Evolutionary conservation across 2,329 filamentous ascomycete genomes (phyloP).

Genomic region (Aspergillus sclerotialis): DNA sequence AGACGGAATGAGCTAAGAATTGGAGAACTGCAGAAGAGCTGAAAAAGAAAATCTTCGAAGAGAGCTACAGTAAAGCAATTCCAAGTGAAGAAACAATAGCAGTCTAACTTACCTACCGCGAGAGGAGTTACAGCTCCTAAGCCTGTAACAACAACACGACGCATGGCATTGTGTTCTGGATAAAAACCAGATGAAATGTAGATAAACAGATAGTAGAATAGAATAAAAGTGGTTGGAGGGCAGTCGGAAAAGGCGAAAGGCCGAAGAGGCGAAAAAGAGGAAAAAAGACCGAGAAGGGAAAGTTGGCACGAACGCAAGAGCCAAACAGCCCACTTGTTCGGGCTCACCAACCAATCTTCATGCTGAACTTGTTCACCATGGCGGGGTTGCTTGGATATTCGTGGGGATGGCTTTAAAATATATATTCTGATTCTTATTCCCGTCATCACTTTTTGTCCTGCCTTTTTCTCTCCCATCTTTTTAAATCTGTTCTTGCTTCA

Average conservation of each 20-base stretch:
- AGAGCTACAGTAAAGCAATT: too few species aligned
- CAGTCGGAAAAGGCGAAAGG: too few species aligned
- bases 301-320: slow-evolving; percentile 26
- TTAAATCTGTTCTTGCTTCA: slow-evolving; percentile 1
- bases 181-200: too few species aligned
- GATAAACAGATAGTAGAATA: too few species aligned
- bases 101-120: slow-evolving; percentile 55
- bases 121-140: slow-evolving; percentile 77
- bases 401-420: too few species aligned
- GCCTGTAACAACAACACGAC: slow-evolving; percentile 75
- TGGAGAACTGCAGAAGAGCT: not conserved
- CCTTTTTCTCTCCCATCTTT: slow-evolving; percentile 1
- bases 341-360: too few species aligned
- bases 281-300: slow-evolving; percentile 27
- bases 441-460: slow-evolving; percentile 9
- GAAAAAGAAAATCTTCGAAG: not conserved
- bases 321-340: slow-evolving; percentile 12
- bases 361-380: too few species aligned
- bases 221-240: slow-evolving; percentile 2
- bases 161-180: slow-evolving; percentile 27
- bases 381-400: too few species aligned
- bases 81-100: slow-evolving; percentile 1
- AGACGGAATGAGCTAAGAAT: slow-evolving; percentile 9
- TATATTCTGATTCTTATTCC: too few species aligned
- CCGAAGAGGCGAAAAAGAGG: slow-evolving; percentile 3